These are phyloP conservation scores for Plasmodiophora brassicae DNA, from an alignment of 208 protist genomes.

Conservation along the genomic window DNA sequence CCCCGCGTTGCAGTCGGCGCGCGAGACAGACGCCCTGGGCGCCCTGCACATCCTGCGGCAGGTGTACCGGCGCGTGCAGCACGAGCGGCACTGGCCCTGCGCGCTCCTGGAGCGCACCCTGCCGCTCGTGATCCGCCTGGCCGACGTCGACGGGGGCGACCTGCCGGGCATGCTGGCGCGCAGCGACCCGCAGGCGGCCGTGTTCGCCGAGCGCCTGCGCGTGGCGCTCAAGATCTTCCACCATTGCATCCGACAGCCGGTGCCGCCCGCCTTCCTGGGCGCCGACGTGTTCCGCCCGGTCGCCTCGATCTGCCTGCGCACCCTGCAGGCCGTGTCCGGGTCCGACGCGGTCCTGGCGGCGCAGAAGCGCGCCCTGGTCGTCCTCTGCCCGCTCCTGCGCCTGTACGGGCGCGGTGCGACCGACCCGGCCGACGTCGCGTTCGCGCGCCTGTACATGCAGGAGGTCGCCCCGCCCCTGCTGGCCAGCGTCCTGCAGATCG, in stretches of 20 bases:
- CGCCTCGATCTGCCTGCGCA: too few species aligned
- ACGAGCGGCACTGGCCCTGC: too few species aligned
- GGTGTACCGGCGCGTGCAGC: not conserved
- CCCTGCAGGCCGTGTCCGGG: too few species aligned
- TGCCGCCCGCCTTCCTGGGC: not conserved
- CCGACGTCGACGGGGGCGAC: too few species aligned
- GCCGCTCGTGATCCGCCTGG: too few species aligned
- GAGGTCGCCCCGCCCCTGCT: not conserved
- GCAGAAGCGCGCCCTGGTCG: not conserved
- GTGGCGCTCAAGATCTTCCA: constrained; percentile 5
- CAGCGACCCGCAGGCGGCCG: too few species aligned
- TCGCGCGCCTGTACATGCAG: not conserved
- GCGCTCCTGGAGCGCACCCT: too few species aligned
- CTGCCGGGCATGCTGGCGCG: too few species aligned
- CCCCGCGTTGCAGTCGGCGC: not conserved
- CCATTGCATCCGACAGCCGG: constrained; percentile 6
- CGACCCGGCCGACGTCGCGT: too few species aligned
- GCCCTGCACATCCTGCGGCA: not conserved
- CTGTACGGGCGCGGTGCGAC: not conserved
- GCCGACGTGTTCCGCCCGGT: not conserved
- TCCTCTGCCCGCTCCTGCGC: not conserved
- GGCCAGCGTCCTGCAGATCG: not conserved
- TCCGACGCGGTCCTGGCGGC: not conserved
- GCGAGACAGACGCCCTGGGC: not conserved
- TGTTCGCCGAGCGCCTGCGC: too few species aligned